Base-by-base conservation (phyloP, 1,284 basidiomycete species). In the Moesziomyces sp. region DNA sequence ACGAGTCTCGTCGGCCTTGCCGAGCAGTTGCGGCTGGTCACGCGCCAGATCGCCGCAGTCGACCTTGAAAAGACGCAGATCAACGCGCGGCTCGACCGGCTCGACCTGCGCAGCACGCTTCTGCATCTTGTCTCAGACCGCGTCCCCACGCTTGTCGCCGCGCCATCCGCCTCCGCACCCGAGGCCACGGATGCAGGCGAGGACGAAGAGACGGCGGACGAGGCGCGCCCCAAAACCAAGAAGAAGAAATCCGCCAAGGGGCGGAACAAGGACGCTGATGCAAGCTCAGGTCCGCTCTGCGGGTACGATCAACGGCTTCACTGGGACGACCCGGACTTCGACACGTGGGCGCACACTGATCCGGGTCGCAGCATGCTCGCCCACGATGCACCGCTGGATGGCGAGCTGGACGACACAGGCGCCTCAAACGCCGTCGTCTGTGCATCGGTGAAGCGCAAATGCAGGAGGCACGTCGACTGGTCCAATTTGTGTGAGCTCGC, bases 271-370 rank as follows among this genome's bases (percentile, higher is more conserved):
- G 47, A 59, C 38, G 21, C 59, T 16, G 59, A 59, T 8, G 9
- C 45, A 4, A 38, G 55, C 2, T 26, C 53, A 14, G 68, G 73
- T 11, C 68, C 64, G 14, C 67, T 64, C 3, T 75, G 73, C 48
- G 73, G 73, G n/a, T 75, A 71, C 58, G 73, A 75, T 30, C 48
- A 63, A 16, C 63, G 73, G 3, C 61, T 75, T 38, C 57, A 67
- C 42, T 75, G 64, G 64, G 67, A 66, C 52, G 58, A 75, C 30
- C 24, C 45, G 3, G 18, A 21, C 0, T 75, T 75, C 30, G 63
- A 70, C n/a, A 10, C 26, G 4, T 75, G 67, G 67, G 49, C 58
- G 5, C 47, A 46, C 19, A n/a, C 38, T 5, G 28, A 52, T 5
- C 50, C 24, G 1, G 73, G 68, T 6, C 28, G 23, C 1, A 24